Percentiles rank a stretch among this genome's conserved stretches.
Conservation (phyloP, 306 rosid species). For the Cucurbita maxima region DNA sequence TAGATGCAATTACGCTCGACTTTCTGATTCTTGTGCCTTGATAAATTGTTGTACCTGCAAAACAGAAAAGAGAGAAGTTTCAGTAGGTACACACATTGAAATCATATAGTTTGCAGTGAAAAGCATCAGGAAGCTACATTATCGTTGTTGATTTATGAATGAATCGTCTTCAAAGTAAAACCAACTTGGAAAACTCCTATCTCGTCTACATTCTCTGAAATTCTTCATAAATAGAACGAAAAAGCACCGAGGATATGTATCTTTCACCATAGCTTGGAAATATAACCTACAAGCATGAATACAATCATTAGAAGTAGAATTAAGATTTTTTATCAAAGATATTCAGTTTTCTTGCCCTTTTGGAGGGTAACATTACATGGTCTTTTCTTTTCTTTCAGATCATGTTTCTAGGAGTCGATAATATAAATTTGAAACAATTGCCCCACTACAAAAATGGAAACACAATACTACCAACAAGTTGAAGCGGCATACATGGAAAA, state of each 20-base stretch:
- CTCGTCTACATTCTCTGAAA: slow-evolving; percentile 35
- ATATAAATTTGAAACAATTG: no score
- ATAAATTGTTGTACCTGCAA: background rate
- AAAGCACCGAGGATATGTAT: slow-evolving; percentile 64
- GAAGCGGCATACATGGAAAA: no score
- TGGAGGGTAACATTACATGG: background rate
- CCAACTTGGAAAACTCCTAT: background rate
- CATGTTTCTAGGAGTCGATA: background rate
- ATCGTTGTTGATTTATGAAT: slow-evolving; percentile 7
- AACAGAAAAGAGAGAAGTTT: background rate
- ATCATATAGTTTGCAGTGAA: background rate
- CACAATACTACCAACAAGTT: no score
- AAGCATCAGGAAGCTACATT: slow-evolving; percentile 15
- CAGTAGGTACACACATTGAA: background rate
- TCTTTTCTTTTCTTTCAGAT: background rate
- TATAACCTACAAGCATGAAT: slow-evolving; percentile 36
- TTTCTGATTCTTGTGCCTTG: background rate
- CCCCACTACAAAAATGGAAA: no score
- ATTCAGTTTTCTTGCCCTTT: background rate
- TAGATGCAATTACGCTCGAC: background rate
- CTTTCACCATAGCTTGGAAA: slow-evolving; percentile 96
- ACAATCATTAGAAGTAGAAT: background rate
- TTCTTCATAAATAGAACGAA: slow-evolving; percentile 60
- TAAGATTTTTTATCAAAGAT: background rate
- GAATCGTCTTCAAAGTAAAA: slow-evolving; percentile 11